Percentiles rank a stretch among this genome's conserved stretches.
Conservation (phyloP, 805 yeast genomes). For the Isabelozyma gotoi region DNA sequence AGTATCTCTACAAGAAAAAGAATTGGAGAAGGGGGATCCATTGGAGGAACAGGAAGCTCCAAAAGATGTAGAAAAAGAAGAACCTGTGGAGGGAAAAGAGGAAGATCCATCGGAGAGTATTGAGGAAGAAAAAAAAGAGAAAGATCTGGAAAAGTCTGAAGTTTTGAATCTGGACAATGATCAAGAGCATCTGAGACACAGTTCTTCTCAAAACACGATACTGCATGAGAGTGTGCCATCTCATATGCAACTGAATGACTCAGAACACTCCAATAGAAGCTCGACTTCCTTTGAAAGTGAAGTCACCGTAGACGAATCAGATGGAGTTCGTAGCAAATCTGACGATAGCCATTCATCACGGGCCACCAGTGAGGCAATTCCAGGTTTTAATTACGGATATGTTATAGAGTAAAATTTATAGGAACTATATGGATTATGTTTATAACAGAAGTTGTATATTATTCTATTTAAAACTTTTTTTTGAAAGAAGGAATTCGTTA, state of each 20-base stretch:
- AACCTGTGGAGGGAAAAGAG: neutral
- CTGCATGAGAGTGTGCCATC: neutral
- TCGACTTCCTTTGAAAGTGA: slow-evolving; percentile 7
- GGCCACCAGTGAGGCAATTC: slow-evolving; percentile 4
- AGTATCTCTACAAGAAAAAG: no score
- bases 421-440: no score
- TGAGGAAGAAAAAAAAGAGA: neutral
- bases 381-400: slow-evolving; percentile 16
- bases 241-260: no score
- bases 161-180: neutral
- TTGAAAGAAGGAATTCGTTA: neutral
- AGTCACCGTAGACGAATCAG: neutral
- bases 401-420: slow-evolving; percentile 10
- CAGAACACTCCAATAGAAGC: slow-evolving; percentile 1
- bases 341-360: neutral
- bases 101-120: neutral
- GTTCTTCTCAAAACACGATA: neutral
- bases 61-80: neutral
- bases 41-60: slow-evolving; percentile 1
- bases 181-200: no score
- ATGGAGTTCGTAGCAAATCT: neutral
- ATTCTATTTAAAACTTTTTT: neutral
- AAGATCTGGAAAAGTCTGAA: neutral
- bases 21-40: neutral
- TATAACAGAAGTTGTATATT: neutral